These are phyloP conservation scores for Schizosaccharomyces versatilis DNA, from an alignment of 1,139 yeast genomes.

Conservation along the genomic window DNA sequence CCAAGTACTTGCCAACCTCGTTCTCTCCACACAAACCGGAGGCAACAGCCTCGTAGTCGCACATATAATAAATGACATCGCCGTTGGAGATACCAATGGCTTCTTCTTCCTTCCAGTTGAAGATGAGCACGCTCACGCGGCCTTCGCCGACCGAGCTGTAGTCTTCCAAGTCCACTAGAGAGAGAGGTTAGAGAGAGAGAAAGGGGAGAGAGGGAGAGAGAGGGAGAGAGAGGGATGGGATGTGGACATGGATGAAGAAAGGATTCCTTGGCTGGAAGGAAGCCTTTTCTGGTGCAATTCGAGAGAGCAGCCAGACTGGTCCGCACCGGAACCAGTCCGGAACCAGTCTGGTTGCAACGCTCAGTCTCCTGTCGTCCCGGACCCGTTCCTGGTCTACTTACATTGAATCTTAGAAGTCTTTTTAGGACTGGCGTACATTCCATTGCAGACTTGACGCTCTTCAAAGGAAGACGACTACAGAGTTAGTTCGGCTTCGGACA, in stretches of 20 bases:
- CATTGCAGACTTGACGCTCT: background rate
- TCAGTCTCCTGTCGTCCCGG: too few relatives aligned
- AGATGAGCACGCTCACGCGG: constrained; percentile 24
- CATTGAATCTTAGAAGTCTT: background rate
- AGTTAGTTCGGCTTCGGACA: too few relatives aligned
- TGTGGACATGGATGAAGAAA: too few relatives aligned
- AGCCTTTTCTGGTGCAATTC: too few relatives aligned
- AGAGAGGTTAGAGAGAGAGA: background rate
- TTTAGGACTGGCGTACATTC: background rate
- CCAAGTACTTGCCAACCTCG: constrained; percentile 27
- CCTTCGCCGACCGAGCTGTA: background rate
- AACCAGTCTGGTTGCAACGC: too few relatives aligned
- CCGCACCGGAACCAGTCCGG: too few relatives aligned
- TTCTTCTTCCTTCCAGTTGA: constrained; percentile 60
- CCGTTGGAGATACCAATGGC: constrained; percentile 68
- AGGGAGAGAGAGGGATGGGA: too few relatives aligned
- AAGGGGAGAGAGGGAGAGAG: too few relatives aligned
- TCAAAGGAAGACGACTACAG: too few relatives aligned
- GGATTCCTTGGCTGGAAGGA: too few relatives aligned
- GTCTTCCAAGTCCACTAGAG: background rate
- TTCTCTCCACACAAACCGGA: constrained; percentile 33
- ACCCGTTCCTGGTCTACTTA: background rate
- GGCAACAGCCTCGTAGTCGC: background rate
- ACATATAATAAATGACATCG: constrained; percentile 20
- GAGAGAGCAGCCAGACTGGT: too few relatives aligned